Base-by-base conservation (phyloP, 805 yeast genomes). In the Pichia cephalocereana region DNA sequence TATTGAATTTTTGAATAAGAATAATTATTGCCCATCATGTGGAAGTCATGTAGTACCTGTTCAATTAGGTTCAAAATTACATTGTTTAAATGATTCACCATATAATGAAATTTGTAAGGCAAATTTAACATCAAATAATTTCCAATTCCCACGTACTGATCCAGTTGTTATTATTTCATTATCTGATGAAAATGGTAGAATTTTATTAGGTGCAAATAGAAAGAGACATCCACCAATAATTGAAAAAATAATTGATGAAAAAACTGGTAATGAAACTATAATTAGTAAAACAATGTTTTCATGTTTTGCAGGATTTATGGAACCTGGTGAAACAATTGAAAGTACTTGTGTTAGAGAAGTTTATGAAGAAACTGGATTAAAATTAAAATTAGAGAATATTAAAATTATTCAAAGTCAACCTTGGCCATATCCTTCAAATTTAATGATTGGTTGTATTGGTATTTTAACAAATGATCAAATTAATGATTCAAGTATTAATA, bases 351-450 rank as follows among this genome's bases (percentile, higher is more conserved):
- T 82, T 41, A 72, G 99, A 53, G 99, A 91, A 64, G 83, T 86
- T 31, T 90, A 93, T 88, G 99, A 91, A 63, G 99, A 91, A 65
- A 83, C 97, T 6, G 99, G 99, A 8, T 84, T 88, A 36, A 72
- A 67, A 46, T n/a, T 55, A 3, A 15, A 45, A 11, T 80, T 80
- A 46, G 54, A 65, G 4, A 64, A 74, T 30, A 83, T 91, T 30
- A 66, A 72, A 45, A 74, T 91, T 46, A 66, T 83, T 23, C 71
- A 80, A 57, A 77, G 93, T 12, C 98, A 91, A 67, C 98, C 99
- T 4, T 91, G 99, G 99, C 99, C 99, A 17, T 91, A 82, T 65
- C 98, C 98, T 1, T 89, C 87, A 0, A 88, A 83, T 62, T 66
- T 91, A 57, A 91, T 91, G 98, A 76, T 91, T 55, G 98, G 98